Evolutionary conservation across 257 asterid species (phyloP).

Genomic region (Catharanthus roseus): DNA sequence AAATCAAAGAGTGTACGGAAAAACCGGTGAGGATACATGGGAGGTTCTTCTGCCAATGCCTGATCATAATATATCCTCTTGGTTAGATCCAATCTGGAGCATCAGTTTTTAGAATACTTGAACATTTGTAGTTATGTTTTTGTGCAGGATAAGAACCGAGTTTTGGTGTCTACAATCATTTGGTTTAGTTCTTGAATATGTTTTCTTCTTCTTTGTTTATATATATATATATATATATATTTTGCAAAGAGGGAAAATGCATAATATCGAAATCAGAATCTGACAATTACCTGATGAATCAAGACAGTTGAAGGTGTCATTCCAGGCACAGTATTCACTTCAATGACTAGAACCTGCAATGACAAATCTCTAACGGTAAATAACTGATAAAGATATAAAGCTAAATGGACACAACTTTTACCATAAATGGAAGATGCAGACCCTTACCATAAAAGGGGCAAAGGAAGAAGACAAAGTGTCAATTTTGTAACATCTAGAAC

Average conservation of each 20-base stretch:
- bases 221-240: not conserved
- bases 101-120: not conserved
- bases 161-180: no score
- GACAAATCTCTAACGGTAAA: not conserved
- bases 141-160: no score
- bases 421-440: no score
- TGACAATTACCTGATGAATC: conserved; percentile 66
- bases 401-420: not conserved
- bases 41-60: conserved; percentile 86
- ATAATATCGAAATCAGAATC: not conserved
- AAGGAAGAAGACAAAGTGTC: not conserved
- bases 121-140: not conserved
- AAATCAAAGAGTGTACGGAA: conserved; percentile 72
- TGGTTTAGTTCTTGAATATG: not conserved
- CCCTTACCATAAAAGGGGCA: no score
- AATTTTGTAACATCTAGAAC: not conserved
- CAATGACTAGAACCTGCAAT: conserved; percentile 70
- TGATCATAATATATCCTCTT: conserved; percentile 13
- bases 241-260: not conserved
- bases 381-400: not conserved
- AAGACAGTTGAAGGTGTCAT: conserved; percentile 94
- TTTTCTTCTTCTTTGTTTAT: not conserved
- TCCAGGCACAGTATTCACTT: conserved; percentile 89
- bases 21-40: conserved; percentile 72
- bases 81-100: not conserved